Base-by-base conservation (phyloP, 148 eudicot species). In the Persicaria tinctoria region DNA sequence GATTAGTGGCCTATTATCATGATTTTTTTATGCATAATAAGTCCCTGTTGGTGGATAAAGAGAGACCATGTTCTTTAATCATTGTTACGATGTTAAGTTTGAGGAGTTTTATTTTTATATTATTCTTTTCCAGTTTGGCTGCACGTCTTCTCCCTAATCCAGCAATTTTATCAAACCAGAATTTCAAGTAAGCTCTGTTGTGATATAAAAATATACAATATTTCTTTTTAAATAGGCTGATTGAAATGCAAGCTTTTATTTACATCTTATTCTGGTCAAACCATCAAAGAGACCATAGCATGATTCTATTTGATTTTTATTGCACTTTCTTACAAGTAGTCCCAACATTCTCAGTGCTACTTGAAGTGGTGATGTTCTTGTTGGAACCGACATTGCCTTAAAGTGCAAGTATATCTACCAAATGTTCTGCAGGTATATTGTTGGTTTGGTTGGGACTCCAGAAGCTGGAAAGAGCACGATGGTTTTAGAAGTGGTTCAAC, bases 381-480 rank as follows among this genome's bases (percentile, higher is more conserved):
- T 27, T 27, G 11, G 70, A 44, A 66, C 14, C 45, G 32, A 53
- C 57, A 38, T 60, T n/a, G 14, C 66, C 70, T 16, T 45, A 5
- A 46, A 46, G 5, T 23, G 44, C 45, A 32, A 63, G 7, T 64
- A 66, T 12, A 17, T 41, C 47, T 66, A 47, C 41, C 23, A 17
- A 68, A 20, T 53, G n/a, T 76, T 41, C 12, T 87, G 84, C 90
- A 96, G 99, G 87, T 83, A 88, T 83, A 89, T 96, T 64, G 86
- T 96, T 57, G 99, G 97, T 70, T 76, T 96, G 79, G 97, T 97
- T 77, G 99, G 99, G 72, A 93, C 99, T 69, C 99, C 99, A 54
- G 99, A 97, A 74, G 91, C 99, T 74, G 99, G 99, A 75, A 96
- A 96, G 86, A 92, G 93, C 82, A 90, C 99, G 16, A 41, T 96